Percentiles rank a stretch among this genome's conserved stretches.
phyloP scores from a whole-genome alignment of 1,284 basidiomycete species.

The Gymnopus androsaceus region DNA sequence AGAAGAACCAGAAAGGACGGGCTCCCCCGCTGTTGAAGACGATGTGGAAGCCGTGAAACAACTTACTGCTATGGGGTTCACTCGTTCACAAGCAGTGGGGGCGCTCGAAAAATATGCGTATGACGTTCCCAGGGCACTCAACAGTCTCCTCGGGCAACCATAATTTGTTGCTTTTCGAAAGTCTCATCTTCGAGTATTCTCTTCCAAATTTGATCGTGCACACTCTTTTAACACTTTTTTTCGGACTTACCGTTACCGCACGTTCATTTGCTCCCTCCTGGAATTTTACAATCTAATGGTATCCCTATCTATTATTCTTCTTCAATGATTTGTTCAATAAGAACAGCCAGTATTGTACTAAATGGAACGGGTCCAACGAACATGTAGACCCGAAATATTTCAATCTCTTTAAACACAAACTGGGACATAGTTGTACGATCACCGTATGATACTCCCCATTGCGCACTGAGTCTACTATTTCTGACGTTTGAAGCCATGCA shows the following conservation, averaged over 20 bases:
- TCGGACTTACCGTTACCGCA: neutral
- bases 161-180: neutral
- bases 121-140: conserved; percentile 72
- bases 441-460: too few relatives aligned
- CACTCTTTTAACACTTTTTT: neutral
- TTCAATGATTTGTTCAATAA: too few relatives aligned
- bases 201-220: neutral
- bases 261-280: neutral
- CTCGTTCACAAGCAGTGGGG: conserved; percentile 70
- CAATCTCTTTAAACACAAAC: too few relatives aligned
- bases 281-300: conserved; percentile 10
- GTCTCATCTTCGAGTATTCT: neutral
- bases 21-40: conserved; percentile 64
- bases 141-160: conserved; percentile 56
- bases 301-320: conserved; percentile 9
- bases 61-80: conserved; percentile 82
- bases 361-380: too few relatives aligned
- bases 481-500: too few relatives aligned
- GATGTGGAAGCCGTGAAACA: conserved; percentile 80
- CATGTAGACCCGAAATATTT: too few relatives aligned
- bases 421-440: too few relatives aligned
- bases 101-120: conserved; percentile 78
- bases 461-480: too few relatives aligned
- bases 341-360: too few relatives aligned
- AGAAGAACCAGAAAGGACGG: conserved; percentile 46